Evolutionary conservation across 257 asterid species (phyloP).

Genomic region (Sherardia arvensis): DNA sequence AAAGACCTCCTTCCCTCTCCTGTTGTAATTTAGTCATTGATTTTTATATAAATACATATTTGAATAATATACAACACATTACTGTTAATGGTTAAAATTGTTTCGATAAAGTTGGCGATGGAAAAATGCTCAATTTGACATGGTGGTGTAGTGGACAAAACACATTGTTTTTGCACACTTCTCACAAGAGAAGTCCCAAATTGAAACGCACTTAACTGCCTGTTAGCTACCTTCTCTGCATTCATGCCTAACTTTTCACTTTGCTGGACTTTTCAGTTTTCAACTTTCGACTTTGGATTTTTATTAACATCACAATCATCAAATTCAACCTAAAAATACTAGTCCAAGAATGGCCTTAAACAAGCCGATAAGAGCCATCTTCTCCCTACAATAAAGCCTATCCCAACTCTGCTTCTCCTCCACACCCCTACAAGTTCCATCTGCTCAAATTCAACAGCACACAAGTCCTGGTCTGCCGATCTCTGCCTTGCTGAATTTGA

Average conservation of each 20-base stretch:
- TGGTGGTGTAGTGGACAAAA: too few relatives aligned
- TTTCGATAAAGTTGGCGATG: too few relatives aligned
- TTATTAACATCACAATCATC: too few relatives aligned
- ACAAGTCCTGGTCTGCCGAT: conserved; percentile 57
- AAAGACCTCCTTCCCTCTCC: too few relatives aligned
- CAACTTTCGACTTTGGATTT: background rate
- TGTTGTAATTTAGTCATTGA: too few relatives aligned
- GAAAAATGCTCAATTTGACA: too few relatives aligned
- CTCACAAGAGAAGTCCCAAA: conserved; percentile 21
- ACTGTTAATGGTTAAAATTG: too few relatives aligned
- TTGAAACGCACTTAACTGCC: conserved; percentile 24
- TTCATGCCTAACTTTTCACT: too few relatives aligned
- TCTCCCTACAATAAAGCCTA: conserved; percentile 51
- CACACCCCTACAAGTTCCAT: conserved; percentile 62
- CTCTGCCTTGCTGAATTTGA: conserved; percentile 54
- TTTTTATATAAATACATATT: too few relatives aligned
- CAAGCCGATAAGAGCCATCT: conserved; percentile 34
- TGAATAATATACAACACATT: too few relatives aligned
- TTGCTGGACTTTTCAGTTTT: conserved; percentile 30
- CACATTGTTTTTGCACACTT: too few relatives aligned
- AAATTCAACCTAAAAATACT: too few relatives aligned
- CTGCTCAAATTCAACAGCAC: conserved; percentile 30
- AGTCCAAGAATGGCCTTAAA: conserved; percentile 38
- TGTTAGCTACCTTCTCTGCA: conserved; percentile 36
- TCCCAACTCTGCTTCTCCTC: conserved; percentile 73